phyloP scores from a whole-genome alignment of 78 protist genomes.

The Salpingoeca rosetta region DNA sequence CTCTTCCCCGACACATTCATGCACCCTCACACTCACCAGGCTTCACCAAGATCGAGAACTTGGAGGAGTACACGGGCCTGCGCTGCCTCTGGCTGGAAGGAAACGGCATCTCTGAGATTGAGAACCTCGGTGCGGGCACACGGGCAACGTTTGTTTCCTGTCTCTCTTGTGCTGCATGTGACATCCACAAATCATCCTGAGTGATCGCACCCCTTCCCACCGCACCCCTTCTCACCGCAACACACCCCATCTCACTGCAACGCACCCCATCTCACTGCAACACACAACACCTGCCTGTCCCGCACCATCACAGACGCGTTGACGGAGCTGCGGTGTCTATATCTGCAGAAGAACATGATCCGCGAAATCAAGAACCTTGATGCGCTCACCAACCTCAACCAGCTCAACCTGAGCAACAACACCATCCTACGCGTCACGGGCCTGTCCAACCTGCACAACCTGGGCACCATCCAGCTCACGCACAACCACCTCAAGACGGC shows the following conservation, averaged over 20 bases:
- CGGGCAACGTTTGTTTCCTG: too few species aligned
- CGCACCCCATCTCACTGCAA: too few species aligned
- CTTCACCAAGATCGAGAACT: constrained; percentile 13
- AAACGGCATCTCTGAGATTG: constrained; percentile 48
- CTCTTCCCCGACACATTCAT: too few species aligned
- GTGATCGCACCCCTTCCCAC: too few species aligned
- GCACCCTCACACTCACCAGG: too few species aligned
- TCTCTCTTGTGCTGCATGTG: too few species aligned
- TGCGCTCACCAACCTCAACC: constrained; percentile 12
- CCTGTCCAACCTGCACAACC: constrained; percentile 2
- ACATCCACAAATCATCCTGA: too few species aligned
- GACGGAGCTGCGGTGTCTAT: constrained; percentile 13
- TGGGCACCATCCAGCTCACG: constrained; percentile 34
- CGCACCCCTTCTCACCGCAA: too few species aligned
- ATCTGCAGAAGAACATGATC: constrained; percentile 44
- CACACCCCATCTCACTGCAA: too few species aligned
- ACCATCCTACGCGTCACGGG: constrained; percentile 7
- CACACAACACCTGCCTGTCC: too few species aligned
- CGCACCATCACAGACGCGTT: too few species aligned
- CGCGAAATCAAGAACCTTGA: constrained; percentile 1
- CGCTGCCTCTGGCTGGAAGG: constrained; percentile 67
- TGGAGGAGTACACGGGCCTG: constrained; percentile 56
- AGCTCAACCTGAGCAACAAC: constrained; percentile 44
- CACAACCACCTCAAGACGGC: constrained; percentile 35
- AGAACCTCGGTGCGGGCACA: too few species aligned